A percentile compares a stretch with the other conserved stretches of the same genome.
Conservation (phyloP, 306 rosid genomes). For the Morella rubra region DNA sequence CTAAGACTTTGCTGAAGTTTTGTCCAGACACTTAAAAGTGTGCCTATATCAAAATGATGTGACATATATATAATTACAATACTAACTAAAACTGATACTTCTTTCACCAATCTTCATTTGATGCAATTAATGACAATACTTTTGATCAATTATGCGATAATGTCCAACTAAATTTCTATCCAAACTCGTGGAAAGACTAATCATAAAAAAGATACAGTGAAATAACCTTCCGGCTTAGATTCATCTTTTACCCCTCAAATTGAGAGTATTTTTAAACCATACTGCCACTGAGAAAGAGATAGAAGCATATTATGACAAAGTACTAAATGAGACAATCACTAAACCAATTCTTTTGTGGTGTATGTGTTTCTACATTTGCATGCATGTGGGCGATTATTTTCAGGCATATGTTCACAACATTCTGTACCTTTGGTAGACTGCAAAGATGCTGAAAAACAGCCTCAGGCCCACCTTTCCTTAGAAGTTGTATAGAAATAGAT, state of each 20-base stretch:
- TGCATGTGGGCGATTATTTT: background rate
- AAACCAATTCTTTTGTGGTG: background rate
- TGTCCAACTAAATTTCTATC: background rate
- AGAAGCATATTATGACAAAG: background rate
- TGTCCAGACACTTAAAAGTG: too few relatives aligned
- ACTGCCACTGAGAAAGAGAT: background rate
- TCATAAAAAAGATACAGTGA: background rate
- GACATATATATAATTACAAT: too few relatives aligned
- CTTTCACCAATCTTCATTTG: background rate
- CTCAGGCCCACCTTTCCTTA: constrained; percentile 91
- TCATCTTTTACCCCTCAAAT: background rate
- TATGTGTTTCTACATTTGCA: background rate
- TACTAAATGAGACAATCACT: background rate
- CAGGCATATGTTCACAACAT: constrained; percentile 2
- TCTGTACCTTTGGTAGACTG: constrained; percentile 70
- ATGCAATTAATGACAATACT: background rate
- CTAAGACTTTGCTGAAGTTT: too few relatives aligned
- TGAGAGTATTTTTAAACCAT: background rate
- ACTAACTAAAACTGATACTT: background rate
- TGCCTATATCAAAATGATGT: too few relatives aligned
- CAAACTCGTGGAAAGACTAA: background rate
- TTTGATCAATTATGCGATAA: background rate
- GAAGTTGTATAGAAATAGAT: constrained; percentile 73
- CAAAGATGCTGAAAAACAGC: constrained; percentile 74
- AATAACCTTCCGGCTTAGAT: background rate